Evolutionary conservation across 1,284 basidiomycete genomes (phyloP).

Genomic region (Takashimella koratensis): DNA sequence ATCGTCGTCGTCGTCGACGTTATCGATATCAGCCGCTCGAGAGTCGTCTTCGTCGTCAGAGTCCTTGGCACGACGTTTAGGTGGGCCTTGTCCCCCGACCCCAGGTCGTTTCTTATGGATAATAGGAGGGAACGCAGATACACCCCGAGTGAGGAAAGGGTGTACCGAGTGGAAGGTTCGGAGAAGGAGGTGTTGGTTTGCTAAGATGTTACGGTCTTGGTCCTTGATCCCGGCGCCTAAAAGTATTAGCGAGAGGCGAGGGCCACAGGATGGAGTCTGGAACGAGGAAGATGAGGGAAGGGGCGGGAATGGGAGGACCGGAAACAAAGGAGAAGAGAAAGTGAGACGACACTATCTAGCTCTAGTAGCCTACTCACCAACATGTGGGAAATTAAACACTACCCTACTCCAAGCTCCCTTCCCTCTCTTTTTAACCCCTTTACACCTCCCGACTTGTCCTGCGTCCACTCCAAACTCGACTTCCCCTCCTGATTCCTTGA

Average conservation of each 20-base stretch:
- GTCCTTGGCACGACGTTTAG: slow-evolving; percentile 8
- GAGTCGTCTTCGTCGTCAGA: slow-evolving; percentile 10
- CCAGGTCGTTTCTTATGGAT: slow-evolving; percentile 10
- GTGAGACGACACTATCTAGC: too few species aligned
- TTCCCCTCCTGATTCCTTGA: slow-evolving; percentile 62
- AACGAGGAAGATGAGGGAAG: too few species aligned
- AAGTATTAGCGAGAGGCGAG: too few species aligned
- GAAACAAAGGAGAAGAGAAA: too few species aligned
- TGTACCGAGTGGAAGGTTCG: slow-evolving; percentile 75
- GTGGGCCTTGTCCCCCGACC: slow-evolving; percentile 4
- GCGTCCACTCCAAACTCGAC: slow-evolving; percentile 85
- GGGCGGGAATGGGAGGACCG: too few species aligned
- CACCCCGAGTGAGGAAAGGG: slow-evolving; percentile 61
- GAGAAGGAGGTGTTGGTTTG: slow-evolving; percentile 85
- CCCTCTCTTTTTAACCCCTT: slow-evolving; percentile 53
- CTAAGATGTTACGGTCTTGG: slow-evolving; percentile 86
- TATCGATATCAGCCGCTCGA: slow-evolving; percentile 27
- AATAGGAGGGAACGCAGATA: slow-evolving; percentile 21
- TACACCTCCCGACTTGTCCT: slow-evolving; percentile 63
- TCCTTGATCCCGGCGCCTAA: slow-evolving; percentile 88
- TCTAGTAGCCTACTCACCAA: slow-evolving; percentile 69
- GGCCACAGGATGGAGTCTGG: too few species aligned
- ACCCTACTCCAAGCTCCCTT: slow-evolving; percentile 62
- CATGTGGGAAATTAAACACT: slow-evolving; percentile 96
- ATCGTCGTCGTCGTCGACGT: slow-evolving; percentile 49